A percentile compares a stretch with the other conserved stretches of the same genome.
These are phyloP conservation scores for Ophiostoma himal-ulmi DNA, from an alignment of 2,329 filamentous ascomycete species.

Conservation along the genomic window DNA sequence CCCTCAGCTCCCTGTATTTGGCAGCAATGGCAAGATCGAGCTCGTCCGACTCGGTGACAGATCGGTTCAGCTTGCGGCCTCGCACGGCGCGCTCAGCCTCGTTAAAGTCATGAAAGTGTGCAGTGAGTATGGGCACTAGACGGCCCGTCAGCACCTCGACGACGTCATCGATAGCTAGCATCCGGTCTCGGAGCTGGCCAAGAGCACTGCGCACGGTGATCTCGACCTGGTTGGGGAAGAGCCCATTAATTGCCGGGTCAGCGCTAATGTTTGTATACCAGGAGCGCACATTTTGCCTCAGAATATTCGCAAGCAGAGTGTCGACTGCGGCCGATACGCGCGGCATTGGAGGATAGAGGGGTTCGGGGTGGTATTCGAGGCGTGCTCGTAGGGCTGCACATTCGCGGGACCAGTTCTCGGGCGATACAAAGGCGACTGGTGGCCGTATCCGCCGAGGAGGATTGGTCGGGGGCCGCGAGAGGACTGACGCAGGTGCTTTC, in stretches of 20 bases:
- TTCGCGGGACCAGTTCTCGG: constrained; percentile 64
- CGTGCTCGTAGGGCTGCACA: constrained; percentile 58
- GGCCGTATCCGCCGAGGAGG: constrained; percentile 9
- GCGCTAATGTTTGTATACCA: constrained; percentile 88
- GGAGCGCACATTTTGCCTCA: constrained; percentile 76
- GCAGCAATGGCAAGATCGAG: constrained; percentile 91
- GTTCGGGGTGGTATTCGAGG: constrained; percentile 56
- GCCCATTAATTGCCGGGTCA: constrained; percentile 12
- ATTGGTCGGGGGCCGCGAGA: not conserved
- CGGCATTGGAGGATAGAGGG: constrained; percentile 70
- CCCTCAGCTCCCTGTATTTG: constrained; percentile 66
- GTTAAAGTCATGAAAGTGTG: constrained; percentile 84
- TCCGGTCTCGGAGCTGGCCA: constrained; percentile 61
- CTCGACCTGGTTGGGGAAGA: constrained; percentile 84
- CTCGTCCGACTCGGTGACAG: constrained; percentile 93
- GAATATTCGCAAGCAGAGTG: constrained; percentile 66
- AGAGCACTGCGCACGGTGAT: constrained; percentile 68
- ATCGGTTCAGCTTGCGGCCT: constrained; percentile 79
- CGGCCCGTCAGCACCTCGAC: constrained; percentile 76
- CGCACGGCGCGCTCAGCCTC: constrained; percentile 82
- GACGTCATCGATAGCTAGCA: constrained; percentile 76
- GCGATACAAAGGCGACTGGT: constrained; percentile 50
- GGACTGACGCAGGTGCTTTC: not conserved
- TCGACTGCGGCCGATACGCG: constrained; percentile 76
- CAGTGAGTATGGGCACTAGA: constrained; percentile 80